Evolutionary conservation across 2,329 filamentous ascomycete species (phyloP).

Genomic region (Uncinocarpus reesii): DNA sequence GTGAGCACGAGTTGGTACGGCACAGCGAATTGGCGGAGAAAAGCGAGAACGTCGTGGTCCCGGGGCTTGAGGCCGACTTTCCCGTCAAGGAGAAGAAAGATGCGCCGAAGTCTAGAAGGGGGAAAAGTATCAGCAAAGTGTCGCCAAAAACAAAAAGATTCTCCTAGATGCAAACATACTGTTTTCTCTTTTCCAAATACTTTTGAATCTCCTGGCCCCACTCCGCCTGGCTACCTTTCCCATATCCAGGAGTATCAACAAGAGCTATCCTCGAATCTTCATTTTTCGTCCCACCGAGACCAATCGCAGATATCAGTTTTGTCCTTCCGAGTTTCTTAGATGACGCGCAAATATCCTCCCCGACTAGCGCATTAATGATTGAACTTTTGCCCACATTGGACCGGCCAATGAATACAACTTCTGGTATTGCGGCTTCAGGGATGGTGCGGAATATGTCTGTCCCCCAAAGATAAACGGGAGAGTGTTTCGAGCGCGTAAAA

Average conservation of each 20-base stretch:
- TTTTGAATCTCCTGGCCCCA: conserved; percentile 61
- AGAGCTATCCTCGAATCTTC: conserved; percentile 45
- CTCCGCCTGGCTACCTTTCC: conserved; percentile 48
- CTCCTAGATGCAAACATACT: conserved; percentile 33
- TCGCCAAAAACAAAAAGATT: background rate
- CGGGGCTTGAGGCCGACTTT: conserved; percentile 53
- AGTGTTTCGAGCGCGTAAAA: conserved; percentile 38
- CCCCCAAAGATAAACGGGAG: conserved; percentile 50
- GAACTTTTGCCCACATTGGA: conserved; percentile 62
- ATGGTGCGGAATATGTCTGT: conserved; percentile 51
- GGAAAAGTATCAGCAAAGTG: background rate
- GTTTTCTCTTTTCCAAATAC: conserved; percentile 52
- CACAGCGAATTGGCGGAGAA: conserved; percentile 48
- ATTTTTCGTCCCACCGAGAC: conserved; percentile 43
- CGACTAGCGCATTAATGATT: conserved; percentile 55
- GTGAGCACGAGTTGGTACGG: conserved; percentile 56
- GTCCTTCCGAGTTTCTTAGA: conserved; percentile 53
- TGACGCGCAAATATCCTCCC: conserved; percentile 43
- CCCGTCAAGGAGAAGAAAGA: conserved; percentile 56
- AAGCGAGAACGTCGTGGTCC: conserved; percentile 48
- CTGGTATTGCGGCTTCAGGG: conserved; percentile 44
- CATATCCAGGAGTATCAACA: conserved; percentile 64
- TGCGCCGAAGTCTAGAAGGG: conserved; percentile 43
- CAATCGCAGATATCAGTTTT: conserved; percentile 56
- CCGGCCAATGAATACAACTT: conserved; percentile 58